Evolutionary conservation across 768 basidiomycete species (phyloP).

Genomic region (Tulasnella sp.): DNA sequence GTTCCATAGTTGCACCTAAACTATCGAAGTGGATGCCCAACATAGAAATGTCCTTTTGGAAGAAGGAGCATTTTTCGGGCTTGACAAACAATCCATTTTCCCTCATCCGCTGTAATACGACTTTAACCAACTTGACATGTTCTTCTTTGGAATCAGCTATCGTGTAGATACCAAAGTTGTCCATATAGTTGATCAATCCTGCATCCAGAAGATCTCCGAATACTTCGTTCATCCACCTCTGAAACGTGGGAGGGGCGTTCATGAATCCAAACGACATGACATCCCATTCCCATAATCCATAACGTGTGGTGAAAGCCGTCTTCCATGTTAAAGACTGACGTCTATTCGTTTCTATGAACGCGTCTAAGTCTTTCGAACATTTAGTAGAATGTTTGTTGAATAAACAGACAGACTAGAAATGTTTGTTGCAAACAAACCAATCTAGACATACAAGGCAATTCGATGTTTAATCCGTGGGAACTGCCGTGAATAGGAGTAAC

Average conservation of each 20-base stretch:
- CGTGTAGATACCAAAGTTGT: slow-evolving; percentile 19
- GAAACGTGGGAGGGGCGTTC: slow-evolving; percentile 17
- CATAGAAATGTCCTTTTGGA: slow-evolving; percentile 9
- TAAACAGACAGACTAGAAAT: too few relatives aligned
- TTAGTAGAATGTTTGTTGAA: too few relatives aligned
- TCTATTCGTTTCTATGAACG: too few relatives aligned
- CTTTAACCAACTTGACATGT: slow-evolving; percentile 16
- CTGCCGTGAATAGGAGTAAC: too few relatives aligned
- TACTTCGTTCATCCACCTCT: slow-evolving; percentile 19
- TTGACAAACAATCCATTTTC: background rate
- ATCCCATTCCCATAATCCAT: slow-evolving; percentile 19
- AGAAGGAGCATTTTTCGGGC: slow-evolving; percentile 2
- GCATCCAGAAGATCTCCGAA: slow-evolving; percentile 18
- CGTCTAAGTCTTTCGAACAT: too few relatives aligned
- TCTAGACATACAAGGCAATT: too few relatives aligned
- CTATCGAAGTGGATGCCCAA: slow-evolving; percentile 17
- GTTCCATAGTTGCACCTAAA: slow-evolving; percentile 19
- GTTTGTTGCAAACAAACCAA: too few relatives aligned
- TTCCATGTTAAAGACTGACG: too few relatives aligned
- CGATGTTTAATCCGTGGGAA: too few relatives aligned
- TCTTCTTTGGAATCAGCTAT: slow-evolving; percentile 11
- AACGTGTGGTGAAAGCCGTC: slow-evolving; percentile 22
- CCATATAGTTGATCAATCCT: slow-evolving; percentile 19
- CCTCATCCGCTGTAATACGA: background rate
- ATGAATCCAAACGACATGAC: slow-evolving; percentile 21